A percentile compares a stretch with the other conserved stretches of the same genome.
These are phyloP conservation scores for Lentinula raphanica DNA, from an alignment of 768 basidiomycete species.

Conservation along the genomic window DNA sequence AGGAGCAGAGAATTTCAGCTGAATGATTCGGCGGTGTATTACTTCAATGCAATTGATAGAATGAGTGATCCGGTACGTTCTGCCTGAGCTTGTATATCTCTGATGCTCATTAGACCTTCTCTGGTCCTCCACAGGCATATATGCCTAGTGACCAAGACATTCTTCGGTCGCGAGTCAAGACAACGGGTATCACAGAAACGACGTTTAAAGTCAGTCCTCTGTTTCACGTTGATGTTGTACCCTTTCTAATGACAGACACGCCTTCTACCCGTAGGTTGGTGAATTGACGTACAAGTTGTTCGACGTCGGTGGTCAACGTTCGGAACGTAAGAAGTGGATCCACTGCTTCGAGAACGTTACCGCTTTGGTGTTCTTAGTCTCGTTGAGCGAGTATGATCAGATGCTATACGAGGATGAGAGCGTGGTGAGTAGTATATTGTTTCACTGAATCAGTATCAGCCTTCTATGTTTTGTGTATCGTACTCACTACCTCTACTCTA, in stretches of 20 bases:
- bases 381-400: constrained; percentile 93
- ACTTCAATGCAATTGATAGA: constrained; percentile 49
- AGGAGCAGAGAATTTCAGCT: constrained; percentile 93
- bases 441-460: too few relatives aligned
- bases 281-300: constrained; percentile 91
- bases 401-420: constrained; percentile 97
- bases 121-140: constrained; percentile 58
- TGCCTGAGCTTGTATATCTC: constrained; percentile 69
- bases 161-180: constrained; percentile 89
- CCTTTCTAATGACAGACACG: too few relatives aligned
- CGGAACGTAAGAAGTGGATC: constrained; percentile 79
- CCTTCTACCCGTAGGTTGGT: constrained; percentile 52
- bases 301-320: constrained; percentile 82
- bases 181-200: constrained; percentile 96
- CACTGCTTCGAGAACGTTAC: constrained; percentile 93
- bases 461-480: too few relatives aligned
- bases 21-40: constrained; percentile 94
- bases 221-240: background rate
- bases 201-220: constrained; percentile 56
- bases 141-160: constrained; percentile 95
- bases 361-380: constrained; percentile 88
- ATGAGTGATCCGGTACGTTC: background rate
- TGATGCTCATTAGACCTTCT: background rate
- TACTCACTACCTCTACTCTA: constrained; percentile 34
- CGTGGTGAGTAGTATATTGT: constrained; percentile 52